phyloP scores from a whole-genome alignment of 2,329 filamentous ascomycete genomes.

The Tolypocladium pustulatum region DNA sequence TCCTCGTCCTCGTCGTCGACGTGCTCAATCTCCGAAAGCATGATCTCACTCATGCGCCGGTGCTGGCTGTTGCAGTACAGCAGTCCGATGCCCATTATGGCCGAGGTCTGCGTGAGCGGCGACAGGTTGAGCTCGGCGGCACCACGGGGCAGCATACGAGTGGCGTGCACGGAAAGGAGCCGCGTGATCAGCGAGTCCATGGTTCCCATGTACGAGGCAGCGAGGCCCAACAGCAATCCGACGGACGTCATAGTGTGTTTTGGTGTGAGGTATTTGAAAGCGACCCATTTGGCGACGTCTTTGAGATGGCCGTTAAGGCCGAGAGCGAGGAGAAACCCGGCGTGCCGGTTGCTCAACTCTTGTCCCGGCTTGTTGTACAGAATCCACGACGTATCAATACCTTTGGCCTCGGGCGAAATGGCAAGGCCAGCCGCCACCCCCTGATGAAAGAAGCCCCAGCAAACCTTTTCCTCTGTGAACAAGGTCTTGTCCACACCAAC shows the following conservation, averaged over 20 bases:
- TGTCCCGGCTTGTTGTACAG: slow-evolving; percentile 85
- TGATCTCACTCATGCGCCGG: slow-evolving; percentile 96
- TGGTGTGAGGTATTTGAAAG: slow-evolving; percentile 97
- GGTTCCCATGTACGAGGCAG: slow-evolving; percentile 88
- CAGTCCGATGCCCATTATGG: slow-evolving; percentile 92
- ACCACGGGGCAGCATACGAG: slow-evolving; percentile 82
- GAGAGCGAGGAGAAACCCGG: slow-evolving; percentile 81
- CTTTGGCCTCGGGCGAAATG: slow-evolving; percentile 80
- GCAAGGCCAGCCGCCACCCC: slow-evolving; percentile 87
- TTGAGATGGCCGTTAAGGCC: slow-evolving; percentile 94
- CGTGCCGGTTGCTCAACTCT: slow-evolving; percentile 91
- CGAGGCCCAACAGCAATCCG: slow-evolving; percentile 81
- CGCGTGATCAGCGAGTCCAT: slow-evolving; percentile 96
- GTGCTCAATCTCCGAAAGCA: slow-evolving; percentile 94
- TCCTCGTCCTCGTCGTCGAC: slow-evolving; percentile 72
- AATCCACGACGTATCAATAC: slow-evolving; percentile 98
- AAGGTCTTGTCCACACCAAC: slow-evolving; percentile 82
- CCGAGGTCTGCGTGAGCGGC: slow-evolving; percentile 86
- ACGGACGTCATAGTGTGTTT: slow-evolving; percentile 99
- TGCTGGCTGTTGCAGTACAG: slow-evolving; percentile 94
- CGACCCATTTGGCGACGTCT: slow-evolving; percentile 91
- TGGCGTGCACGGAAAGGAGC: slow-evolving; percentile 89
- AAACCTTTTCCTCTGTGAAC: slow-evolving; percentile 92
- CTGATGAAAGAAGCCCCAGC: slow-evolving; percentile 97
- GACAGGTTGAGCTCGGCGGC: slow-evolving; percentile 92